Evolutionary conservation across 176 grass and related monocot species (phyloP).

Genomic region (Oryza longistaminata): DNA sequence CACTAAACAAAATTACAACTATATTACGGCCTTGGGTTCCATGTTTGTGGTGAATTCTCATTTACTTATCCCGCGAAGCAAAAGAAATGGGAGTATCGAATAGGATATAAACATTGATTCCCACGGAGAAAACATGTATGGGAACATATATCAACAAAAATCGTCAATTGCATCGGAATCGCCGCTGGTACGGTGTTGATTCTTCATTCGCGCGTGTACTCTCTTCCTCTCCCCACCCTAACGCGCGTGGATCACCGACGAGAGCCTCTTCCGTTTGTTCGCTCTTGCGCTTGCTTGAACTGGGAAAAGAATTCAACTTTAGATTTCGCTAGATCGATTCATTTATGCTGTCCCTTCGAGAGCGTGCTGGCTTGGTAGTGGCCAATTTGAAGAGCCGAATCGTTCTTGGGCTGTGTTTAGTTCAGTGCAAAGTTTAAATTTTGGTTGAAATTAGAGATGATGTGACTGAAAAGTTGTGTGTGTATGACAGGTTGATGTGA

Average conservation of each 20-base stretch:
- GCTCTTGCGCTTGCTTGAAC: background rate
- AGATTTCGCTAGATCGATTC: background rate
- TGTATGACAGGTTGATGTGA: too few species aligned
- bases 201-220: background rate
- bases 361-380: background rate
- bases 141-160: conserved; percentile 1
- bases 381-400: conserved; percentile 16
- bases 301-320: background rate
- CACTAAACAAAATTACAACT: background rate
- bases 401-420: too few species aligned
- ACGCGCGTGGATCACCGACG: background rate
- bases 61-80: background rate
- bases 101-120: background rate
- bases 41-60: background rate
- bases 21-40: background rate
- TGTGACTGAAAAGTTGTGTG: too few species aligned
- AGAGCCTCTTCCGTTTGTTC: background rate
- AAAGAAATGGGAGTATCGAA: too few species aligned
- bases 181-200: background rate
- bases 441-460: too few species aligned
- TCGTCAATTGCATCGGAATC: conserved; percentile 29
- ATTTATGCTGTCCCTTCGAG: background rate
- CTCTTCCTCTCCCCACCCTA: background rate
- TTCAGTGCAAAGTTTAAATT: too few species aligned
- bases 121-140: background rate